These are phyloP conservation scores for Luffa aegyptiaca DNA, from an alignment of 306 rosid species.

Conservation along the genomic window DNA sequence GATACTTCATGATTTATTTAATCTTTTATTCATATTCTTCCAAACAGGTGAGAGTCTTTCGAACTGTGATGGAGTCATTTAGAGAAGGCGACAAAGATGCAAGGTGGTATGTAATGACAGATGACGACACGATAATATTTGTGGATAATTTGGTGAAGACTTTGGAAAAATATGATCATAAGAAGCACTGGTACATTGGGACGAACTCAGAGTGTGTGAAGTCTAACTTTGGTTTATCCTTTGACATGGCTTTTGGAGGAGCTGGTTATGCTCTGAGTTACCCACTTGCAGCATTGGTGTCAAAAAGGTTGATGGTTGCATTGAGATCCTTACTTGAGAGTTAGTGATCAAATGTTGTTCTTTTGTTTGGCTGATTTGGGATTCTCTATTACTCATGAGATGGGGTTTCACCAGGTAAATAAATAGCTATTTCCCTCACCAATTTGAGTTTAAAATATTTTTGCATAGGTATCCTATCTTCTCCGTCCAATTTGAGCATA, in stretches of 20 bases:
- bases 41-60: conserved; percentile 13
- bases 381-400: conserved; percentile 16
- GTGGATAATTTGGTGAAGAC: conserved; percentile 34
- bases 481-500: no score
- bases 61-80: conserved; percentile 21
- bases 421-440: background rate
- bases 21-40: background rate
- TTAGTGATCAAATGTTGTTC: conserved; percentile 31
- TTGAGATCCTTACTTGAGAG: conserved; percentile 18
- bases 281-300: conserved; percentile 19
- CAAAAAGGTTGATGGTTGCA: conserved; percentile 22
- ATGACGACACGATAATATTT: conserved; percentile 31
- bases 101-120: conserved; percentile 46
- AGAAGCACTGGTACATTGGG: conserved; percentile 25
- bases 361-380: conserved; percentile 36
- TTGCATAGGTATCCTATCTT: no score
- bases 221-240: conserved; percentile 22
- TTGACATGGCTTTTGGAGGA: conserved; percentile 46
- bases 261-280: conserved; percentile 43
- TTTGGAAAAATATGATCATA: conserved; percentile 29
- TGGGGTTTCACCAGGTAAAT: conserved; percentile 50
- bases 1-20: background rate
- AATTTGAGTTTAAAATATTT: no score
- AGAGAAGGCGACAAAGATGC: conserved; percentile 21
- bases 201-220: conserved; percentile 27